phyloP scores from a whole-genome alignment of 2,329 filamentous ascomycete species.

The Verticillium klebahnii region DNA sequence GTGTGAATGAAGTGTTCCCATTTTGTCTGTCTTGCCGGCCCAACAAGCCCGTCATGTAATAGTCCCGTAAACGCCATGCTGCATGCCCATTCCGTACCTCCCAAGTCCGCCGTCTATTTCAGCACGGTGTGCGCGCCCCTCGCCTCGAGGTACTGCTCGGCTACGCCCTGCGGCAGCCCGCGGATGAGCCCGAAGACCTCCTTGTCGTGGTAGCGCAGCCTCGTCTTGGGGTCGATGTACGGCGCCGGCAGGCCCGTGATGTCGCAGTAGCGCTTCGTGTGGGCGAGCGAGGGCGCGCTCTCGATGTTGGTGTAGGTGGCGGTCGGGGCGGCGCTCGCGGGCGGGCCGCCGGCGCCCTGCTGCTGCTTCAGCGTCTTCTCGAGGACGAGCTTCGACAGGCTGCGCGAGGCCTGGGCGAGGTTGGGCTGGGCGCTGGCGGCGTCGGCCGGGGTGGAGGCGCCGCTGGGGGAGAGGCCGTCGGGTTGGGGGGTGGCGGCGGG shows the following conservation, averaged over 20 bases:
- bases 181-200: constrained; percentile 87
- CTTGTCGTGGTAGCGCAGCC: constrained; percentile 85
- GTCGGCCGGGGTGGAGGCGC: constrained; percentile 51
- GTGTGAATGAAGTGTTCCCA: not conserved
- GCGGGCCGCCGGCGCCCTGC: constrained; percentile 50
- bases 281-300: constrained; percentile 81
- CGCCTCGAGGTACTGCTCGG: constrained; percentile 85
- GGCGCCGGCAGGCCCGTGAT: constrained; percentile 87
- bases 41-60: not conserved
- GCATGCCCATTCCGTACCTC: not conserved
- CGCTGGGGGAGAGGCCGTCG: constrained; percentile 52
- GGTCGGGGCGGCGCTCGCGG: constrained; percentile 67
- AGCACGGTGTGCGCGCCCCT: constrained; percentile 89
- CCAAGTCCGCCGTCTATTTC: constrained; percentile 53
- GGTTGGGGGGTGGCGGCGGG: constrained; percentile 65
- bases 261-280: constrained; percentile 89
- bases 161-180: constrained; percentile 72
- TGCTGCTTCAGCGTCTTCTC: constrained; percentile 65
- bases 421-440: constrained; percentile 47
- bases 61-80: not conserved
- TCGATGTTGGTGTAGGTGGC: constrained; percentile 97
- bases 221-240: constrained; percentile 92
- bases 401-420: constrained; percentile 84
- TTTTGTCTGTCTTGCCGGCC: not conserved
- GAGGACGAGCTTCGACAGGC: constrained; percentile 79